Evolutionary conservation across 2,329 filamentous ascomycete genomes (phyloP).

Genomic region (Aspergillus puulaauensis): DNA sequence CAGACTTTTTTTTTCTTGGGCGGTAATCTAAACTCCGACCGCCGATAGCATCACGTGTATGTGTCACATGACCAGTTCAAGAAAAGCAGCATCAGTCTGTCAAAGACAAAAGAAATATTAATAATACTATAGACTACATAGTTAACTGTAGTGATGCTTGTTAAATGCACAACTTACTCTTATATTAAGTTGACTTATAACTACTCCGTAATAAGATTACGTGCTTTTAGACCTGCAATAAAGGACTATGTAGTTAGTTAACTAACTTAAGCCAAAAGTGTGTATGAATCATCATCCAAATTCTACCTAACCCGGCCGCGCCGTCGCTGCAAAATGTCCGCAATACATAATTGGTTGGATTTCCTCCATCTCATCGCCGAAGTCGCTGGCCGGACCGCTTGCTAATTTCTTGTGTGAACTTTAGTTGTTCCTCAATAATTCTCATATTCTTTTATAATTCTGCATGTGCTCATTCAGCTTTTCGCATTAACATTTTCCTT

Average conservation of each 20-base stretch:
- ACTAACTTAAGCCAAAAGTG: not conserved
- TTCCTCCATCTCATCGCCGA: slow-evolving; percentile 14
- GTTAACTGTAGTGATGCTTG: too few relatives aligned
- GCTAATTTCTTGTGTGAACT: not conserved
- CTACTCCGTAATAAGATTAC: too few relatives aligned
- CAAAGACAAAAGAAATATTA: not conserved
- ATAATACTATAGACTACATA: too few relatives aligned
- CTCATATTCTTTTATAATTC: not conserved
- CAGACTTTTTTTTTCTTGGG: slow-evolving; percentile 8
- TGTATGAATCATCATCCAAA: not conserved
- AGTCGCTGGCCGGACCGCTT: slow-evolving; percentile 12
- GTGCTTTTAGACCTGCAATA: too few relatives aligned
- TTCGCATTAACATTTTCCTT: slow-evolving; percentile 1
- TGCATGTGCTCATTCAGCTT: not conserved
- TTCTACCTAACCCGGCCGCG: too few relatives aligned
- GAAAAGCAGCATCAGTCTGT: not conserved
- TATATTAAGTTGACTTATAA: too few relatives aligned
- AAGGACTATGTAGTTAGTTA: too few relatives aligned
- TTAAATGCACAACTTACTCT: too few relatives aligned
- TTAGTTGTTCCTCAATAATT: not conserved
- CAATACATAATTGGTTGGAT: slow-evolving; percentile 8
- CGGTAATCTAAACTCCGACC: slow-evolving; percentile 15
- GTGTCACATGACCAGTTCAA: not conserved
- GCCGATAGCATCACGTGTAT: slow-evolving; percentile 15
- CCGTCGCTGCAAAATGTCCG: not conserved